Conservation (phyloP, 495 filamentous ascomycete genomes). For the Cercophora newfieldiana region DNA sequence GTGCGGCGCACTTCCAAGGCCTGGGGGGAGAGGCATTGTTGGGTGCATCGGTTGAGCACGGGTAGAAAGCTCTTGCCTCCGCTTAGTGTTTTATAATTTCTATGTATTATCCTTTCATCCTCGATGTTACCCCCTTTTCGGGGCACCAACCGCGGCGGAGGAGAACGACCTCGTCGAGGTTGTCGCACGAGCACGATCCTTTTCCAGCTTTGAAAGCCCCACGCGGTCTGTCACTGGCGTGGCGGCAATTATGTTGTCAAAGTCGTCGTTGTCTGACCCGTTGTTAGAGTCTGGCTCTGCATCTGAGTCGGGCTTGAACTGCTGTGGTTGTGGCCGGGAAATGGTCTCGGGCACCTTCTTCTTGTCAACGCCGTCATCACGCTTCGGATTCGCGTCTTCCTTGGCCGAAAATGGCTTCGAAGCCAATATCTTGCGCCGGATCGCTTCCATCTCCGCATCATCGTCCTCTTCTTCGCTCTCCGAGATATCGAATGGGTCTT, state of each 20-base stretch:
- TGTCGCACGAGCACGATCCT: conserved; percentile 40
- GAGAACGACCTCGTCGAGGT: conserved; percentile 34
- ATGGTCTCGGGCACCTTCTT: conserved; percentile 61
- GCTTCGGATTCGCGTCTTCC: background rate
- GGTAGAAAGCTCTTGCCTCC: background rate
- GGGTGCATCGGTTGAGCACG: background rate
- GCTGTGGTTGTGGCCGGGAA: conserved; percentile 46
- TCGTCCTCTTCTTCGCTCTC: conserved; percentile 73
- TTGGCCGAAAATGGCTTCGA: conserved; percentile 36
- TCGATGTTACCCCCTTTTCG: conserved; percentile 26
- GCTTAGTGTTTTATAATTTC: background rate
- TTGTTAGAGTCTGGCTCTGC: conserved; percentile 72
- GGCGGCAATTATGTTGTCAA: conserved; percentile 90
- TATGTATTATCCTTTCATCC: background rate
- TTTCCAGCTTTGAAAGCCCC: conserved; percentile 54
- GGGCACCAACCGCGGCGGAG: conserved; percentile 30
- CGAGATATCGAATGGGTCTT: conserved; percentile 71
- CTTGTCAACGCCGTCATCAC: conserved; percentile 34
- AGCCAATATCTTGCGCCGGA: conserved; percentile 76
- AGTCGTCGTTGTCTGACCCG: conserved; percentile 65
- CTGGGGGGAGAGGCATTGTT: background rate
- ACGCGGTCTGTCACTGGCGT: conserved; percentile 81
- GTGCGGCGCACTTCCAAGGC: background rate
- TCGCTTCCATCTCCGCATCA: conserved; percentile 87
- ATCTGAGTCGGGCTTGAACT: conserved; percentile 63